phyloP scores from a whole-genome alignment of 2,329 filamentous ascomycete genomes.

The Tricladium varicosporioides region DNA sequence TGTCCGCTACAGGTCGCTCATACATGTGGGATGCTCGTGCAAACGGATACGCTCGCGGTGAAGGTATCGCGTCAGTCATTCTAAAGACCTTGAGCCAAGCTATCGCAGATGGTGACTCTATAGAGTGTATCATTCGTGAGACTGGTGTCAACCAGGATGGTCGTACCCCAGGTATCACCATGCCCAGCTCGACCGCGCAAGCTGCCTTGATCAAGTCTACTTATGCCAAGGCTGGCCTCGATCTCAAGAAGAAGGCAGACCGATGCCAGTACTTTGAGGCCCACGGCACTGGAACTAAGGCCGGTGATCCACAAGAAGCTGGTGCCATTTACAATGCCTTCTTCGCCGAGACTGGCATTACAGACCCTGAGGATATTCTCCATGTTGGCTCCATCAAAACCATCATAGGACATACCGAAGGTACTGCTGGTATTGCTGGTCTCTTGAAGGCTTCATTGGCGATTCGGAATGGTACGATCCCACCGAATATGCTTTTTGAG shows the following conservation, averaged over 20 bases:
- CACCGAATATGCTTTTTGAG: constrained; percentile 35
- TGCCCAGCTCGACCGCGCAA: constrained; percentile 45
- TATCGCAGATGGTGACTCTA: constrained; percentile 55
- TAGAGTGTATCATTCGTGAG: constrained; percentile 51
- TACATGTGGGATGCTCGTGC: constrained; percentile 36
- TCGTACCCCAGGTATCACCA: constrained; percentile 50
- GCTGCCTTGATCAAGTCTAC: constrained; percentile 39
- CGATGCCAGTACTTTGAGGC: constrained; percentile 20
- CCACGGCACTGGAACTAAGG: constrained; percentile 24
- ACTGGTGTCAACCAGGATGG: constrained; percentile 48
- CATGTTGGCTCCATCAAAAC: constrained; percentile 28
- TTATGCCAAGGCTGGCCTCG: constrained; percentile 43
- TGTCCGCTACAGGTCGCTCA: constrained; percentile 33
- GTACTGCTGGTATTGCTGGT: constrained; percentile 32
- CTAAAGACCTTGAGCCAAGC: constrained; percentile 54
- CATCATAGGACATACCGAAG: constrained; percentile 30
- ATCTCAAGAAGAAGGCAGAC: constrained; percentile 23
- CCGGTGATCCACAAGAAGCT: constrained; percentile 24
- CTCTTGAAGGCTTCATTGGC: constrained; percentile 31
- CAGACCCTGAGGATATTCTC: constrained; percentile 1
- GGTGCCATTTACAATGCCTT: constrained; percentile 7
- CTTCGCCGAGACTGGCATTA: constrained; percentile 15
- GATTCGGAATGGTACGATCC: constrained; percentile 30
- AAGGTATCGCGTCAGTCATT: constrained; percentile 57
- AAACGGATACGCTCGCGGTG: constrained; percentile 34